phyloP scores from a whole-genome alignment of 192 early-diverging fungal genomes.

The Entomortierella chlamydospora region DNA sequence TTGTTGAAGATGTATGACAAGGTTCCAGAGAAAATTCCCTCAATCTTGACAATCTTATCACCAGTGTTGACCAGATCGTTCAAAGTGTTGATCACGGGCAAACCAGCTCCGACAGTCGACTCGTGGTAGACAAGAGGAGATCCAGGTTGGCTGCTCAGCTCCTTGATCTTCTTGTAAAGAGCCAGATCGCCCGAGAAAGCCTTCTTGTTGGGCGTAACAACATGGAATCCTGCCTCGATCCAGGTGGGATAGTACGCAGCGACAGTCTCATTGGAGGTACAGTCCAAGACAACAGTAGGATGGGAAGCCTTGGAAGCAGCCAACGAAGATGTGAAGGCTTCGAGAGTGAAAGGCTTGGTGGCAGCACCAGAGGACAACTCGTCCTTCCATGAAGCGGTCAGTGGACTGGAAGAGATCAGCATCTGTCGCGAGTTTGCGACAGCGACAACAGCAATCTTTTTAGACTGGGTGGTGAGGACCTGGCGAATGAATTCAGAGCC shows the following conservation, averaged over 20 bases:
- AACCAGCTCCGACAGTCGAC: constrained; percentile 96
- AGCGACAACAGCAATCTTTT: constrained; percentile 77
- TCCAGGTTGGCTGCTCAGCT: constrained; percentile 54
- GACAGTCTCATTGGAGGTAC: constrained; percentile 85
- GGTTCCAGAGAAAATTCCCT: constrained; percentile 98
- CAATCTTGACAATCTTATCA: constrained; percentile 91
- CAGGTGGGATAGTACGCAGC: constrained; percentile 87
- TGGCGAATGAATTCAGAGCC: constrained; percentile 91
- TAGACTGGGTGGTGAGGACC: constrained; percentile 65
- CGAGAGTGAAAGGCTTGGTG: constrained; percentile 56
- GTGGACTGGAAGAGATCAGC: constrained; percentile 58
- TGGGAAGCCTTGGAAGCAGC: constrained; percentile 53
- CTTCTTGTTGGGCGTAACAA: constrained; percentile 99
- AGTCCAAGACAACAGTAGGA: constrained; percentile 87
- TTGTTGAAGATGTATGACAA: constrained; percentile 99
- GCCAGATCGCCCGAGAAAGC: constrained; percentile 82
- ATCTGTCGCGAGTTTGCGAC: constrained; percentile 85
- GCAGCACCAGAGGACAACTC: constrained; percentile 39
- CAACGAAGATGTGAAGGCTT: constrained; percentile 66
- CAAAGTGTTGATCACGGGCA: constrained; percentile 93
- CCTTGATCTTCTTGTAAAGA: constrained; percentile 81
- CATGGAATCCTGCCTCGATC: constrained; percentile 80
- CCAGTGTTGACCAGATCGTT: constrained; percentile 92
- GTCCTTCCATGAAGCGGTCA: constrained; percentile 64
- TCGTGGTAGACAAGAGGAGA: constrained; percentile 88